Base-by-base conservation (phyloP, 2,329 filamentous ascomycete species). In the Trichoderma koningii region DNA sequence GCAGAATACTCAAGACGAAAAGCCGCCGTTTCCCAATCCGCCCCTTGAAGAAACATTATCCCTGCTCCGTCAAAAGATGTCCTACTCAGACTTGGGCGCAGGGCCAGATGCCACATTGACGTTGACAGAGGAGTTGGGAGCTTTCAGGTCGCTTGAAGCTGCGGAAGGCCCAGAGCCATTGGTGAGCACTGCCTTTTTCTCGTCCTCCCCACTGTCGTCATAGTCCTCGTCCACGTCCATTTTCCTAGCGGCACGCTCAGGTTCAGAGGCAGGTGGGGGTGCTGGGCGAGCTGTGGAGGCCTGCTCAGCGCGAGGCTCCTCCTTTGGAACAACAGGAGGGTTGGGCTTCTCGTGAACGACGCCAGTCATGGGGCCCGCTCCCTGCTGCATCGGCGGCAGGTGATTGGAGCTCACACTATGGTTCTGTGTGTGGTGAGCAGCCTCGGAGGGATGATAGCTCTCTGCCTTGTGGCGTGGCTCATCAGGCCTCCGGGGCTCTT, bases 211-310 rank as follows among this genome's bases (percentile, higher is more conserved):
- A 65, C 93, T 94, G 72, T 98, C 94, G 75, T 98, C 94, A 72
- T 99, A 98, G 75, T 98, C 91, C 76, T 99, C 95, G 70, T 99
- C 93, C 21, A 98, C 91, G 7, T 98, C 94, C 87, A 99, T 96
- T 77, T 96, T 96, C 23, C 95, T 85, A 21, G 93, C 92, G 41
- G 95, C 93, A 61, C 87, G 81, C 76, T 90, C 87, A 10, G 93
- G 91, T 78, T 98, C 94, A 65, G 88, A 88, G 19, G 82, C 66
- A 1, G 83, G 80, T 28, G 83, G 80, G 23, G 83, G 81, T 2
- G 83, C 76, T 30, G 84, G 78, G 38, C 81, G 80, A 28, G 80
- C 71, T 45, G 78, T 74, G 21, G 78, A 73, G 23, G 79, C 73
- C 63, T 75, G 75, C 63, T 77, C 75, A 21, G 69, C 76, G 42